Evolutionary conservation across 75 land plant genomes (phyloP).

Genomic region (Larix kaempferi): DNA sequence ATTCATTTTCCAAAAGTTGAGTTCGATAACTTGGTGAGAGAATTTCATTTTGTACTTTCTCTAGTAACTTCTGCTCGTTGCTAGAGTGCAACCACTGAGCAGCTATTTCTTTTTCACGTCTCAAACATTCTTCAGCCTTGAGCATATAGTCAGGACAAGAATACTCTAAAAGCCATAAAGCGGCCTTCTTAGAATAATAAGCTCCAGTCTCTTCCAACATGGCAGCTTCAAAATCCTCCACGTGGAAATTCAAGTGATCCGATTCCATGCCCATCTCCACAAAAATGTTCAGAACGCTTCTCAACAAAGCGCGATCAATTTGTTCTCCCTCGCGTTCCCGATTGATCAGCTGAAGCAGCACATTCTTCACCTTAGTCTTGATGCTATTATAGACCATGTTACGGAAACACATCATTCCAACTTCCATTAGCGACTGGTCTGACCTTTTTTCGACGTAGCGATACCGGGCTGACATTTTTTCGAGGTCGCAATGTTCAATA

Average conservation of each 20-base stretch:
- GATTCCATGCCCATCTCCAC: slow-evolving; percentile 80
- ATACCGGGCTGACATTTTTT: slow-evolving; percentile 69
- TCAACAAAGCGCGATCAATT: slow-evolving; percentile 79
- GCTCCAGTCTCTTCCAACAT: slow-evolving; percentile 77
- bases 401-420: slow-evolving; percentile 73
- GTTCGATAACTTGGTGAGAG: slow-evolving; percentile 59
- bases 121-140: slow-evolving; percentile 84
- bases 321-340: too few relatives aligned
- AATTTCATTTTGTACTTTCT: slow-evolving; percentile 86
- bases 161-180: slow-evolving; percentile 87
- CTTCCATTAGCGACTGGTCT: slow-evolving; percentile 73
- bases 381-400: slow-evolving; percentile 44
- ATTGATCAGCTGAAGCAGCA: too few relatives aligned
- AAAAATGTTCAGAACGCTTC: slow-evolving; percentile 46
- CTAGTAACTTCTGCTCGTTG: slow-evolving; percentile 79
- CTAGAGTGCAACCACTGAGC: slow-evolving; percentile 74
- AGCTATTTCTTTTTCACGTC: slow-evolving; percentile 75
- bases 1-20: slow-evolving; percentile 85
- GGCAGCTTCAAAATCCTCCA: slow-evolving; percentile 63
- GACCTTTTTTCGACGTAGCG: too few relatives aligned
- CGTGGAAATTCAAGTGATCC: slow-evolving; percentile 41
- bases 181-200: slow-evolving; percentile 77
- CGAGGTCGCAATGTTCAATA: slow-evolving; percentile 80
- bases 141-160: slow-evolving; percentile 94
- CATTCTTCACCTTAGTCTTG: slow-evolving; percentile 78